Conservation (phyloP, 106 monocot genomes). For the Vanilla planifolia region DNA sequence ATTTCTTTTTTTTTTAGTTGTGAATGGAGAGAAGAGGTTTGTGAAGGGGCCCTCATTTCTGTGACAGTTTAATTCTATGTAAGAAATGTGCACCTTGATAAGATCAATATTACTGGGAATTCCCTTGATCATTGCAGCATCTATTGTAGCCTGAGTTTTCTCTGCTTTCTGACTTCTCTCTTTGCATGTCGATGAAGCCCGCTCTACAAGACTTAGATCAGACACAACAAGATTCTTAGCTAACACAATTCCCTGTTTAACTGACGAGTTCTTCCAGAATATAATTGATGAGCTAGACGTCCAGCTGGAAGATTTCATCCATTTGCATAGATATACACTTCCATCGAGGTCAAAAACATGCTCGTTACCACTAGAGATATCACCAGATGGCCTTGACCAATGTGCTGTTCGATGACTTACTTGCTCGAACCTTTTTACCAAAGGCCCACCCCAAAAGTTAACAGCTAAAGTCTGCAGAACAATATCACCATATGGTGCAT, state of each 20-base stretch:
- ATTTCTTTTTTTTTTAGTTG: no score
- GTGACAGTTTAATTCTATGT: not conserved
- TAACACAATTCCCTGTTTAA: conserved; percentile 60
- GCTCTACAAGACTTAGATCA: conserved; percentile 67
- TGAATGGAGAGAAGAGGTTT: no score
- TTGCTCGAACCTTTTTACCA: conserved; percentile 44
- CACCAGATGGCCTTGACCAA: conserved; percentile 29
- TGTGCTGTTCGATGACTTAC: conserved; percentile 16
- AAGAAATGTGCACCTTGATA: conserved; percentile 65
- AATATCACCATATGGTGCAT: conserved; percentile 81
- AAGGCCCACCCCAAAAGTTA: conserved; percentile 86
- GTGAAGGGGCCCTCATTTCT: no score
- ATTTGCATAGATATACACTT: conserved; percentile 72
- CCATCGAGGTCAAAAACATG: conserved; percentile 86
- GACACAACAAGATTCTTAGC: conserved; percentile 78
- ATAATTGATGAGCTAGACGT: conserved; percentile 43
- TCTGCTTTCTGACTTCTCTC: conserved; percentile 75
- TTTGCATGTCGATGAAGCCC: conserved; percentile 66
- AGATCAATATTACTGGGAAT: conserved; percentile 99
- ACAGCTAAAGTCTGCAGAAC: conserved; percentile 93
- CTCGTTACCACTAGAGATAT: conserved; percentile 18
- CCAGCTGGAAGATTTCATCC: conserved; percentile 93
- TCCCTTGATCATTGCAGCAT: conserved; percentile 93
- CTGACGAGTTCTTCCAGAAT: conserved; percentile 73
- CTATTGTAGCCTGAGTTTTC: conserved; percentile 83